Conservation (phyloP, 768 basidiomycete species). For the Termitomyces sp. region DNA sequence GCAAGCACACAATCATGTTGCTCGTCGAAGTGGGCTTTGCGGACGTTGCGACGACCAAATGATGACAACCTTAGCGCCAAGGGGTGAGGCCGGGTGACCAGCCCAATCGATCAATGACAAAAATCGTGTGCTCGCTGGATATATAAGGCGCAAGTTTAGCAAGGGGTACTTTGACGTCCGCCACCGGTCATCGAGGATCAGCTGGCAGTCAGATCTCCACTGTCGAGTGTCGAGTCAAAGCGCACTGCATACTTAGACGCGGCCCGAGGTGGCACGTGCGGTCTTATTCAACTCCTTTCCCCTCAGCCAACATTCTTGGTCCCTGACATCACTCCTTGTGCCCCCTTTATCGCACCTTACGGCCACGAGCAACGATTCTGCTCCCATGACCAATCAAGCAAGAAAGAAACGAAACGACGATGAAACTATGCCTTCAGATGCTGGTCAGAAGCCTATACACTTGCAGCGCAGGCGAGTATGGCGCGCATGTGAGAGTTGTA, state of each 20-base stretch:
- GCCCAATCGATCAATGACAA: conserved; percentile 11
- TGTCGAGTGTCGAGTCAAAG: background rate
- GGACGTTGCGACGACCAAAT: background rate
- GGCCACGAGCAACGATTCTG: conserved; percentile 47
- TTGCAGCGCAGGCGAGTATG: conserved; percentile 79
- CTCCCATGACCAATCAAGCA: conserved; percentile 46
- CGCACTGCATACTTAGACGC: conserved; percentile 5
- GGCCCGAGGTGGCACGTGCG: conserved; percentile 18
- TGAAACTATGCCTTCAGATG: conserved; percentile 52
- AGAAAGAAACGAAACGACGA: conserved; percentile 76
- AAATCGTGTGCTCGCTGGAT: conserved; percentile 5
- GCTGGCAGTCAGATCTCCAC: background rate
- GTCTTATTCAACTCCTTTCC: conserved; percentile 6
- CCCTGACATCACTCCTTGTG: conserved; percentile 11
- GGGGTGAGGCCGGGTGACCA: conserved; percentile 12
- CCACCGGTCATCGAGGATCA: conserved; percentile 10
- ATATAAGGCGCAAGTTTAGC: conserved; percentile 10
- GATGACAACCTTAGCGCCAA: conserved; percentile 4
- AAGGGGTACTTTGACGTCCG: background rate
- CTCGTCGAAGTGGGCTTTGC: background rate
- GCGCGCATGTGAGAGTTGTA: conserved; percentile 88
- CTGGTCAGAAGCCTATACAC: conserved; percentile 65
- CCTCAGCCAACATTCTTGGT: conserved; percentile 6
- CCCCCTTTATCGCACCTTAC: conserved; percentile 19
- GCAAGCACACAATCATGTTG: background rate